Conservation (phyloP, 768 basidiomycete species). For the Suillus bovinus region DNA sequence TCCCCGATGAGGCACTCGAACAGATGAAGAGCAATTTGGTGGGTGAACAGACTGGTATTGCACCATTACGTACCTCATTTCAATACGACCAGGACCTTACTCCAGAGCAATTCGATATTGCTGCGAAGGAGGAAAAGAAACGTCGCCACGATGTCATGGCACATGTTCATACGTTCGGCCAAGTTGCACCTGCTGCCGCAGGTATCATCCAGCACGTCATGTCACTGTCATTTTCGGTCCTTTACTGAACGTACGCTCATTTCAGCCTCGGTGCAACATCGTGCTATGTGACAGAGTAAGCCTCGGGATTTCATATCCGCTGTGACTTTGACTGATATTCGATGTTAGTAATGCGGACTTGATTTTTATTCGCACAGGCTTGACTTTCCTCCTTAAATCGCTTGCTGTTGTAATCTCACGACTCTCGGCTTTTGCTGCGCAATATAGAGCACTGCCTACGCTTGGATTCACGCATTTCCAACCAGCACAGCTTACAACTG, state of each 20-base stretch:
- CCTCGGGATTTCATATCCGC: constrained; percentile 16
- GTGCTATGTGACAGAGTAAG: constrained; percentile 97
- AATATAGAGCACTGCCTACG: constrained; percentile 88
- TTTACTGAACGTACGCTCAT: constrained; percentile 15
- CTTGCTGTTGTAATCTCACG: constrained; percentile 91
- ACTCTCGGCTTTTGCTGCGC: constrained; percentile 77
- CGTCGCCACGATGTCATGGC: constrained; percentile 99
- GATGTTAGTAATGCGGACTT: constrained; percentile 88
- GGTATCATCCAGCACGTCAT: constrained; percentile 87
- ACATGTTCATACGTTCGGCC: constrained; percentile 96
- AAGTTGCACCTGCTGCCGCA: constrained; percentile 90
- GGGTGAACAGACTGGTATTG: not conserved
- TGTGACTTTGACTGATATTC: not conserved
- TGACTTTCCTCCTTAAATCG: constrained; percentile 82
- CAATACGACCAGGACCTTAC: constrained; percentile 64
- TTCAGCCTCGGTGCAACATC: constrained; percentile 91
- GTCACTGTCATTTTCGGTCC: constrained; percentile 11
- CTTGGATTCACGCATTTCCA: constrained; percentile 99
- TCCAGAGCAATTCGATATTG: constrained; percentile 86
- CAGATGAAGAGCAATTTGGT: constrained; percentile 96
- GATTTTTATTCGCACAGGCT: constrained; percentile 90
- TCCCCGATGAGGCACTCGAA: constrained; percentile 86
- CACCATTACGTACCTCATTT: constrained; percentile 10
- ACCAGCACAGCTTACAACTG: constrained; percentile 96
- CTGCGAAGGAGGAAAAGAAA: constrained; percentile 95